These are phyloP conservation scores for Sugiyamaella neomexicana DNA, from an alignment of 1,139 yeast species.

Conservation along the genomic window DNA sequence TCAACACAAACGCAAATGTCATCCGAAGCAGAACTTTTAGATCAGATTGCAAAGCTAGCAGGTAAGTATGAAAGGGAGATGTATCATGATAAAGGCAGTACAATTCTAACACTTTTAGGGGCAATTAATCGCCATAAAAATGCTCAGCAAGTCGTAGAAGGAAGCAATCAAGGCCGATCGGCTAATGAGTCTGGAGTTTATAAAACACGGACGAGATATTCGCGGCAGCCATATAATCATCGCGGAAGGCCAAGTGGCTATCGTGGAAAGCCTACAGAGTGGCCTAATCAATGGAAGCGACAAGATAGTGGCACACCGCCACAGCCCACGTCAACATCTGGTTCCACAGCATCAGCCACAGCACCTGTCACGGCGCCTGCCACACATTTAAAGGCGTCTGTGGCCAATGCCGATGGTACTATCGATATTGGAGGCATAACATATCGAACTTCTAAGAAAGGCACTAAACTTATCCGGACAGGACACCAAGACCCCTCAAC, in stretches of 20 bases:
- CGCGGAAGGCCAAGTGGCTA: slow-evolving; percentile 7
- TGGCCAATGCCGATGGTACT: slow-evolving; percentile 16
- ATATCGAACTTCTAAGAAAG: slow-evolving; percentile 28
- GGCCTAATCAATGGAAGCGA: slow-evolving; percentile 16
- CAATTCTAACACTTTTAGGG: slow-evolving; percentile 25
- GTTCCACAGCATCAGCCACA: neutral
- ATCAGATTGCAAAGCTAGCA: slow-evolving; percentile 36
- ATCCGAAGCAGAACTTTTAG: slow-evolving; percentile 32
- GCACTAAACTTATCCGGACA: slow-evolving; percentile 31
- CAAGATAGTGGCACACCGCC: slow-evolving; percentile 2
- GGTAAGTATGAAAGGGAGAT: slow-evolving; percentile 26
- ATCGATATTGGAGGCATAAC: slow-evolving; percentile 33
- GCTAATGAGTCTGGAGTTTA: neutral
- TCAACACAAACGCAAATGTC: slow-evolving; percentile 30
- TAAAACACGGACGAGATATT: neutral
- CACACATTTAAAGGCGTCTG: no score
- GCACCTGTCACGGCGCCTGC: slow-evolving; percentile 11
- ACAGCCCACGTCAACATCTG: neutral
- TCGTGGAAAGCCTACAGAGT: neutral
- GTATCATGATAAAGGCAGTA: neutral
- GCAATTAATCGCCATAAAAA: slow-evolving; percentile 38
- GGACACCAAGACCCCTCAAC: slow-evolving; percentile 17
- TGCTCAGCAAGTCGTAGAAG: neutral
- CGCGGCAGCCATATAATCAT: neutral
- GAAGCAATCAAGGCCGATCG: neutral